Conservation (phyloP, 192 early-diverging fungal species). For the Glomus cerebriforme region DNA sequence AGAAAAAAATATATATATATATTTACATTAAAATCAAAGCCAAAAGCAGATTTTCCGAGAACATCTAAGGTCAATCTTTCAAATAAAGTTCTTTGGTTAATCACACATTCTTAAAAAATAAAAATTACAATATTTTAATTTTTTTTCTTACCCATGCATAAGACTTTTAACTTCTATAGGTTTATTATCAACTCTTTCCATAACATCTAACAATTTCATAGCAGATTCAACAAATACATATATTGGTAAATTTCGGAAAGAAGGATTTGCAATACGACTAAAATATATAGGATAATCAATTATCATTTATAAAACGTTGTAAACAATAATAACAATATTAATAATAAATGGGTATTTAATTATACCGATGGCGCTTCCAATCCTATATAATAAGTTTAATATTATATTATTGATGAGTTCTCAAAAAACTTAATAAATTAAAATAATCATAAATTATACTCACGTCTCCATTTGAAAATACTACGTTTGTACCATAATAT, state of each 20-base stretch:
- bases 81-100: no score
- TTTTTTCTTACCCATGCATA: conserved; percentile 1
- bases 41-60: conserved; percentile 3
- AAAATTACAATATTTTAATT: no score
- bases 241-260: no score
- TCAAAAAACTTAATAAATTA: not conserved
- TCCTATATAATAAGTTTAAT: no score
- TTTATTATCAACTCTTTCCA: no score
- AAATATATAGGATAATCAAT: not conserved
- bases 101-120: no score
- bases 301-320: no score
- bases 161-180: not conserved
- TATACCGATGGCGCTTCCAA: not conserved
- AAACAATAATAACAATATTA: no score
- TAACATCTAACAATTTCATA: no score
- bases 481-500: no score
- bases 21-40: conserved; percentile 6
- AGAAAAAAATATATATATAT: not conserved
- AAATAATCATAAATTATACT: not conserved
- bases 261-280: not conserved
- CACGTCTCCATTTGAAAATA: not conserved
- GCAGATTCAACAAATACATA: no score
- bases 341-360: not conserved
- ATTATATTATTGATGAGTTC: no score
- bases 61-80: not conserved